Base-by-base conservation (phyloP, 163 green algal genomes). In the Trebouxia gelatinosa region DNA sequence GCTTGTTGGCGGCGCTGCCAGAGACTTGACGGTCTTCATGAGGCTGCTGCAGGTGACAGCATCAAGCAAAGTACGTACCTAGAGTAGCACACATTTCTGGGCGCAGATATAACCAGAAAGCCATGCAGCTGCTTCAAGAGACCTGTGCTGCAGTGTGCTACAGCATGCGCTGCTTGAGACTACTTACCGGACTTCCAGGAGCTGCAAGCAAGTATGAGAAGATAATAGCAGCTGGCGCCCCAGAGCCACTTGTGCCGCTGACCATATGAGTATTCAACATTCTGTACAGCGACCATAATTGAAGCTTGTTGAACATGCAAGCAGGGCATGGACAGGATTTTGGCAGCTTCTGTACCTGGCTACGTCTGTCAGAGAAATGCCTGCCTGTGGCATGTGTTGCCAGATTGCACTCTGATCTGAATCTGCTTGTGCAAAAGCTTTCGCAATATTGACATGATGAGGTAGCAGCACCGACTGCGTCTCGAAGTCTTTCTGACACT, bases 331-430 rank as follows among this genome's bases (percentile, higher is more conserved):
- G n/a, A n/a, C n/a, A n/a, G n/a, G 43, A 23, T 54, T 9, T 9
- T 13, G 43, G 43, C 9, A 54, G 11, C 13, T 13, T 23, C 9
- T 13, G 26, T 43, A 51, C 64, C 64, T 50, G 35, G 35, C 17
- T 16, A 51, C 37, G 64, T 72, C 64, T 51, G 64, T 50, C 21
- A 72, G 38, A 6, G 64, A 72, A 54, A 72, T 72, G 64, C 64
- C 64, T 54, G 35, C 64, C 21, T 72, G 64, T 13, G 64, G 35
- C 64, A 72, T 51, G 64, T 37, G 21, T n/a, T 72, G 35, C 64
- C 64, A 72, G 28, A 72, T n/a, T 72, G 37, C n/a, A 50, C n/a
- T 51, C 6, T 72, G 64, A 35, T 35, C 64, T 54, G 21, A 9
- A 31, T 21, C 7, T 5, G 28, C 7, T 29, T 72, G 23, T 34